Percentiles rank a stretch among this genome's conserved stretches.
Conservation (phyloP, 2,329 filamentous ascomycete genomes). For the Neurospora sp. region DNA sequence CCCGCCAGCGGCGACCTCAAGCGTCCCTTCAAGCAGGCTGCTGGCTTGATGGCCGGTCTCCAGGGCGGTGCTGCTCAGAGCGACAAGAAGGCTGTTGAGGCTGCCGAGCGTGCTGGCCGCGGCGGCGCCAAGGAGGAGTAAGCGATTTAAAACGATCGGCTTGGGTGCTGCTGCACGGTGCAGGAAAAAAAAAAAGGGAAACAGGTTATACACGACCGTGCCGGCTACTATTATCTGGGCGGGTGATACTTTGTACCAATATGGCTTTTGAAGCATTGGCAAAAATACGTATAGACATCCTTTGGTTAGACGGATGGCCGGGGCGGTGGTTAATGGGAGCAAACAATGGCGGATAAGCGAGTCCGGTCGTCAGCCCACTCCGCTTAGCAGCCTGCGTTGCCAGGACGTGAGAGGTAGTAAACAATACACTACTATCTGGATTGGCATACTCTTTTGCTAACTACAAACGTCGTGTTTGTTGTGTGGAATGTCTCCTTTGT, state of each 20-base stretch:
- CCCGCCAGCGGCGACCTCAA: constrained; percentile 84
- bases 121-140: constrained; percentile 67
- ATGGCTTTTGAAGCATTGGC: not conserved
- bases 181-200: not conserved
- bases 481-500: not conserved
- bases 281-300: not conserved
- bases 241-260: not conserved
- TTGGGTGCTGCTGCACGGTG: not conserved
- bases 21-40: constrained; percentile 84
- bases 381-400: not conserved
- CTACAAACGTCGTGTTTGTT: not conserved
- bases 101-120: constrained; percentile 63
- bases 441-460: not conserved
- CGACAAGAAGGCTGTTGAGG: constrained; percentile 82
- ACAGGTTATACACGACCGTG: not conserved
- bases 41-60: constrained; percentile 73
- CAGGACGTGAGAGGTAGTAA: not conserved
- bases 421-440: not conserved
- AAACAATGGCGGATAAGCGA: not conserved
- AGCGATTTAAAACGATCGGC: constrained; percentile 1
- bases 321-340: not conserved
- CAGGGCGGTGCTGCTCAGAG: constrained; percentile 69
- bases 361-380: not conserved
- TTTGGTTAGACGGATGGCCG: not conserved
- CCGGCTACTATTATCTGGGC: not conserved